Evolutionary conservation across 345 rosid genomes (phyloP).

Genomic region (Boechera retrofracta): DNA sequence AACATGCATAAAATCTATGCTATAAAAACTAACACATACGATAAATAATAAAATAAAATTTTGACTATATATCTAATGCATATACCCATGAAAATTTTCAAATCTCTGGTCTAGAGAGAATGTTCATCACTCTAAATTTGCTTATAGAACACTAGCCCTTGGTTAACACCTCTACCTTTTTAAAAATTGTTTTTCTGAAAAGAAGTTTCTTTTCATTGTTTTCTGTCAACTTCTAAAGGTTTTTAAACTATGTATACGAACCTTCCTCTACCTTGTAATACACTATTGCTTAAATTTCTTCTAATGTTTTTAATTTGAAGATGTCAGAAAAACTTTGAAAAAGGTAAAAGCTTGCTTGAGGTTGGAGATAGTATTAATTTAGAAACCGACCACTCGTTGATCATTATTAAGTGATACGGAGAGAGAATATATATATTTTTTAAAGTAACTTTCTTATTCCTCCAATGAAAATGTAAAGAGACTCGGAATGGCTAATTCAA

Average conservation of each 20-base stretch:
- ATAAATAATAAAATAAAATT: too few relatives aligned
- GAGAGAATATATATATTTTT: not conserved
- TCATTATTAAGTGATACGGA: too few relatives aligned
- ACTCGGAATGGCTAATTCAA: not conserved
- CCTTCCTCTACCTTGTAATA: not conserved
- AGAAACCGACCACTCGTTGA: conserved; percentile 22
- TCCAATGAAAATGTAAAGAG: conserved; percentile 3
- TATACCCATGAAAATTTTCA: too few relatives aligned
- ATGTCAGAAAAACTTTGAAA: conserved; percentile 14
- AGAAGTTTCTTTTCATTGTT: too few relatives aligned
- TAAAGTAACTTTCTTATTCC: conserved; percentile 18
- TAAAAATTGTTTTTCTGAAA: too few relatives aligned
- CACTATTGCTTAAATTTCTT: not conserved
- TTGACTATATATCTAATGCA: too few relatives aligned
- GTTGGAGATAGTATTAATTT: conserved; percentile 9
- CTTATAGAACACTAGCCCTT: too few relatives aligned
- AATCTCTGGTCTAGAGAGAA: too few relatives aligned
- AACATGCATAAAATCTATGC: too few relatives aligned
- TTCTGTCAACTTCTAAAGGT: not conserved
- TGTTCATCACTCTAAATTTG: too few relatives aligned
- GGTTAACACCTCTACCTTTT: too few relatives aligned
- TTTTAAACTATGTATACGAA: not conserved
- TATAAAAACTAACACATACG: too few relatives aligned
- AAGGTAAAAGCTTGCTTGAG: conserved; percentile 19
- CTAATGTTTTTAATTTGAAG: not conserved